Evolutionary conservation across 306 rosid genomes (phyloP).

Genomic region (Prunus kanzakura): DNA sequence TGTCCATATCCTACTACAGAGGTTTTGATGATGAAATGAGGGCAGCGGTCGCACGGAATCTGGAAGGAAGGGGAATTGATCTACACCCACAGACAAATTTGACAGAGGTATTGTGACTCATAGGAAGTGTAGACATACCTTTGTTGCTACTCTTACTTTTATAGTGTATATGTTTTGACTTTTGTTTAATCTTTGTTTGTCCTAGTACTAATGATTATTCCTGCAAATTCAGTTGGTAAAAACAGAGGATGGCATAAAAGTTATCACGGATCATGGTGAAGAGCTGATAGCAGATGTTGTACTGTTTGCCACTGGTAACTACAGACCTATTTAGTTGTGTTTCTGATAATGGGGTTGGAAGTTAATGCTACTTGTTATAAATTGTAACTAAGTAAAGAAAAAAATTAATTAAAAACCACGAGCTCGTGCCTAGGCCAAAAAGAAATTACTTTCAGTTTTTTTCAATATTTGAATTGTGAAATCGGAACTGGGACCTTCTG

Average conservation of each 20-base stretch:
- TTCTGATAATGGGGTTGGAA: neutral
- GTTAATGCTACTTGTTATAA: neutral
- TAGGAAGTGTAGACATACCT: conserved; percentile 6
- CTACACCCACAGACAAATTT: conserved; percentile 74
- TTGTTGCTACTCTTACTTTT: neutral
- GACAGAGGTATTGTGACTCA: conserved; percentile 50
- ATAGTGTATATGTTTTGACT: neutral
- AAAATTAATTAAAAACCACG: neutral
- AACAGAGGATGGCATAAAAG: conserved; percentile 83
- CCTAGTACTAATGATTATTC: conserved; percentile 7
- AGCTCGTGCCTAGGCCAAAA: neutral
- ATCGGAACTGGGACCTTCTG: no score
- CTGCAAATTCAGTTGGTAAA: conserved; percentile 54
- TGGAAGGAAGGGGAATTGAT: conserved; percentile 90
- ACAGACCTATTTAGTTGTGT: conserved; percentile 2
- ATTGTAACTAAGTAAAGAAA: neutral
- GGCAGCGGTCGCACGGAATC: conserved; percentile 88
- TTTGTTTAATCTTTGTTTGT: conserved; percentile 19
- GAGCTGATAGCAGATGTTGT: conserved; percentile 87
- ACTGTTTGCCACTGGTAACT: conserved; percentile 88
- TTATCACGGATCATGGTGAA: conserved; percentile 84
- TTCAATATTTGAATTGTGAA: no score
- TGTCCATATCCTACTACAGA: conserved; percentile 41
- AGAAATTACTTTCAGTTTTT: no score
- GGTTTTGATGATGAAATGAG: conserved; percentile 99